Evolutionary conservation across 345 rosid genomes (phyloP).

Genomic region (Euphorbia pulcherrima): DNA sequence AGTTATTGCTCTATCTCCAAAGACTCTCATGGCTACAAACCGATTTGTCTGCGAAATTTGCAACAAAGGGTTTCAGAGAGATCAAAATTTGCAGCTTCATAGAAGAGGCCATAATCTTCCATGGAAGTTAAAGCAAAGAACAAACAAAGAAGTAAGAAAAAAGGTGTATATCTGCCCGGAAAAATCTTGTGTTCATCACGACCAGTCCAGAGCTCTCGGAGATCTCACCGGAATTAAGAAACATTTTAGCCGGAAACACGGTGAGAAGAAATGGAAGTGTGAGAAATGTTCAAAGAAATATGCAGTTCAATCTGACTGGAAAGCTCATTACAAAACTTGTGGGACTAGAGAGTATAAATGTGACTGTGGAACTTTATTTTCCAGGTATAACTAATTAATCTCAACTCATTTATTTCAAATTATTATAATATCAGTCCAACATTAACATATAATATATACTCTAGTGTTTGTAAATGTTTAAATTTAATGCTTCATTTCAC

Average conservation of each 20-base stretch:
- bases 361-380: conserved; percentile 88
- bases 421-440: neutral
- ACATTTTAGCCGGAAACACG: conserved; percentile 88
- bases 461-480: conserved; percentile 11
- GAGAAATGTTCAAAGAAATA: conserved; percentile 96
- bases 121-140: conserved; percentile 84
- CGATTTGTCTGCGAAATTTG: conserved; percentile 89
- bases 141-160: conserved; percentile 56
- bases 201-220: conserved; percentile 82
- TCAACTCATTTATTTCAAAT: neutral
- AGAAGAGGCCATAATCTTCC: conserved; percentile 95
- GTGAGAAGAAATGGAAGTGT: conserved; percentile 96
- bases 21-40: conserved; percentile 87
- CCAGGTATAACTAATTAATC: conserved; percentile 49
- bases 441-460: neutral
- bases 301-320: conserved; percentile 96
- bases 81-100: conserved; percentile 93
- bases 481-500: conserved; percentile 33
- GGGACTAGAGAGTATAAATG: conserved; percentile 95
- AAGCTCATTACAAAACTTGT: conserved; percentile 93
- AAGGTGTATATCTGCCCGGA: conserved; percentile 93
- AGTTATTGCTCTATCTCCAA: conserved; percentile 89
- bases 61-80: conserved; percentile 95
- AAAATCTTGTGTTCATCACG: conserved; percentile 85
- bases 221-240: conserved; percentile 95